phyloP scores from a whole-genome alignment of 208 protist genomes.

The Crithidia acanthocephali region DNA sequence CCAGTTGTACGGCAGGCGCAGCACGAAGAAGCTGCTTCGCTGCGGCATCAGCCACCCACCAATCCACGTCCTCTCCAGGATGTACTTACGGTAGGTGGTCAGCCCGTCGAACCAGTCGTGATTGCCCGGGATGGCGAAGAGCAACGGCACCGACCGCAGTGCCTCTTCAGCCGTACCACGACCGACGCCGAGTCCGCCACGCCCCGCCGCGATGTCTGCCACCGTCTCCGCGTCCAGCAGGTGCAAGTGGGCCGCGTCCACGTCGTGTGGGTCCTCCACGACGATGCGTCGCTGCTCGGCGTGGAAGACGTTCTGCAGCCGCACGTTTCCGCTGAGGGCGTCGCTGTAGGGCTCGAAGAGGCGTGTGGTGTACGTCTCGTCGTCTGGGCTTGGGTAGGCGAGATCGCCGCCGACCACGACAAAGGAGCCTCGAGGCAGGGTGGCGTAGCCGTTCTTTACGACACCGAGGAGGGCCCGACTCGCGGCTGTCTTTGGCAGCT shows the following conservation, averaged over 20 bases:
- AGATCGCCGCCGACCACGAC: constrained; percentile 85
- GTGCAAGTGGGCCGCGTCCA: constrained; percentile 59
- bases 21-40: constrained; percentile 79
- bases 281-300: constrained; percentile 51
- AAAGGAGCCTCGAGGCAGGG: constrained; percentile 77
- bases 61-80: constrained; percentile 70
- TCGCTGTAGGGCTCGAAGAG: constrained; percentile 80
- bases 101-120: constrained; percentile 93
- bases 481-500: not conserved
- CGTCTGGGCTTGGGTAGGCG: constrained; percentile 78
- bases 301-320: constrained; percentile 57
- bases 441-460: constrained; percentile 20
- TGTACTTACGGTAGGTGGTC: constrained; percentile 77
- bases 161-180: constrained; percentile 50
- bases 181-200: constrained; percentile 28
- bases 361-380: constrained; percentile 74
- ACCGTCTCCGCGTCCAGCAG: constrained; percentile 59
- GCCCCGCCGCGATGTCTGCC: constrained; percentile 34
- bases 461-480: not conserved
- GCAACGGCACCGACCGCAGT: constrained; percentile 63
- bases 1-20: constrained; percentile 84
- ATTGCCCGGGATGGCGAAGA: constrained; percentile 89
- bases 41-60: constrained; percentile 92
- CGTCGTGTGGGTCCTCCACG: constrained; percentile 42
- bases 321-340: constrained; percentile 48